Conservation (phyloP, 1,284 basidiomycete genomes). For the Cutaneotrichosporon sp. region DNA sequence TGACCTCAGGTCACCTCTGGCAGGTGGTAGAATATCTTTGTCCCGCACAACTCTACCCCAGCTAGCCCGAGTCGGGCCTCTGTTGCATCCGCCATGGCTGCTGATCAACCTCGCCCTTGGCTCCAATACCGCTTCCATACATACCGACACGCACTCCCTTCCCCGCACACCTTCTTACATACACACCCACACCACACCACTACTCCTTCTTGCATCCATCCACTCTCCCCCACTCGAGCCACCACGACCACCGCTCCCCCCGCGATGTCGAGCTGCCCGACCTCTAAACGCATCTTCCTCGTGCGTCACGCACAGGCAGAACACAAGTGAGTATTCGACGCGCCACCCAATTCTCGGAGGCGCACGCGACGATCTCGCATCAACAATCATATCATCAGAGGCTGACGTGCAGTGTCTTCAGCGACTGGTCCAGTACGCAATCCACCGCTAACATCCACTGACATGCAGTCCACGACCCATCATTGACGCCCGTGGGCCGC, state of each 20-base stretch:
- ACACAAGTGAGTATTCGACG: conserved; percentile 44
- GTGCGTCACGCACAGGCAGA: conserved; percentile 53
- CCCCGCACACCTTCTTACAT: background rate
- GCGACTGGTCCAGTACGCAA: conserved; percentile 48
- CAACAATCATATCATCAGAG: background rate
- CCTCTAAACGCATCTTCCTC: conserved; percentile 44
- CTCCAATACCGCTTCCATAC: background rate
- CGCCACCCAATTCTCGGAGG: background rate
- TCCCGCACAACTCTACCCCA: too few relatives aligned
- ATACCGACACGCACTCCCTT: background rate
- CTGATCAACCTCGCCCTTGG: background rate
- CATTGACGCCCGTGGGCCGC: conserved; percentile 47
- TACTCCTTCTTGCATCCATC: background rate
- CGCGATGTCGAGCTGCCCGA: conserved; percentile 11
- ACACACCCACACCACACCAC: background rate
- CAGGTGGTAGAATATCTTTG: too few relatives aligned
- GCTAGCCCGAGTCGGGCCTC: too few relatives aligned
- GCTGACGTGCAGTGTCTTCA: conserved; percentile 38
- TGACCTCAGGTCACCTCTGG: too few relatives aligned
- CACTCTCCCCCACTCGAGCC: background rate
- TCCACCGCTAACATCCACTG: background rate
- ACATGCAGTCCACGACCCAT: conserved; percentile 49
- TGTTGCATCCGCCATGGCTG: background rate
- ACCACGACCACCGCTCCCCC: conserved; percentile 5
- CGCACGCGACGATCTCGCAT: background rate